Percentiles rank a stretch among this genome's conserved stretches.
Conservation (phyloP, 2,329 filamentous ascomycete species). For the Sclerotiophoma versabilis region DNA sequence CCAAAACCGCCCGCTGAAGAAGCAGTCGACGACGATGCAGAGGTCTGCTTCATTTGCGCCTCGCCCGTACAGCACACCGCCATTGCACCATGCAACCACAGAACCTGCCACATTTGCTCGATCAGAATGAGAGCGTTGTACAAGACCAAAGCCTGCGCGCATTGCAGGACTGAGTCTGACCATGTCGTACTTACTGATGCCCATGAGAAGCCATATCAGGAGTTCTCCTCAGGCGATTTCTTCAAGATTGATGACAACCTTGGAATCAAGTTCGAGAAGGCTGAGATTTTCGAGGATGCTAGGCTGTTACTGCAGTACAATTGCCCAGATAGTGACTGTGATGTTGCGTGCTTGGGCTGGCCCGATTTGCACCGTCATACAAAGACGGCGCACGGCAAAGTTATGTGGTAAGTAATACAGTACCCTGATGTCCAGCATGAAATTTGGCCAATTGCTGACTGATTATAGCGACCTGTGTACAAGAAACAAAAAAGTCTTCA, state of each 20-base stretch:
- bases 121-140: constrained; percentile 91
- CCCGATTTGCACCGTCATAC: constrained; percentile 83
- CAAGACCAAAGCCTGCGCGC: constrained; percentile 95
- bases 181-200: constrained; percentile 95
- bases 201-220: constrained; percentile 79
- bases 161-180: constrained; percentile 81
- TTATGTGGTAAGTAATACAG: constrained; percentile 70
- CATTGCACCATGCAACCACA: constrained; percentile 92
- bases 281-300: constrained; percentile 90
- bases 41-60: constrained; percentile 97
- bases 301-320: constrained; percentile 90
- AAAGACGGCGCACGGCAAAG: constrained; percentile 79
- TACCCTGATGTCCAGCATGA: constrained; percentile 9
- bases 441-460: constrained; percentile 4
- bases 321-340: constrained; percentile 84
- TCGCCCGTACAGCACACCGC: constrained; percentile 87
- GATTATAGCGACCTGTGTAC: constrained; percentile 77
- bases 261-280: constrained; percentile 88
- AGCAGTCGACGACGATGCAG: constrained; percentile 52
- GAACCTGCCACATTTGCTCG: constrained; percentile 95
- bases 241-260: constrained; percentile 82
- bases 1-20: constrained; percentile 14
- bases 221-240: constrained; percentile 78
- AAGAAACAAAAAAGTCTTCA: constrained; percentile 96
- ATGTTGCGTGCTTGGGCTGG: constrained; percentile 84